phyloP scores from a whole-genome alignment of 2,329 filamentous ascomycete genomes.

The Rhinocladiella mackenziei region DNA sequence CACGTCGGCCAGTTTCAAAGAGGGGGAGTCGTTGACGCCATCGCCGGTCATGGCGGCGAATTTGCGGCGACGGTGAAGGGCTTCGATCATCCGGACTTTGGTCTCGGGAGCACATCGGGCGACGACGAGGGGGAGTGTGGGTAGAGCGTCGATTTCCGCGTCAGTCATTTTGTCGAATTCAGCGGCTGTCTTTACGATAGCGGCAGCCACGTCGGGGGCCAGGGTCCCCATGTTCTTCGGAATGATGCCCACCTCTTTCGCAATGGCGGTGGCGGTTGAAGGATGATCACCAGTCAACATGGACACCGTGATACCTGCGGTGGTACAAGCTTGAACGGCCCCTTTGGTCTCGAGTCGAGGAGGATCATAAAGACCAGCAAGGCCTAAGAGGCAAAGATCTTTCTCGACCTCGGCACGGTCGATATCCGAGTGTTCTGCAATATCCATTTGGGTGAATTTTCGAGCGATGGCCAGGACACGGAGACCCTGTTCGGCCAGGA shows the following conservation, averaged over 20 bases:
- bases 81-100: constrained; percentile 88
- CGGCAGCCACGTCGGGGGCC: constrained; percentile 44
- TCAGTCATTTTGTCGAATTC: constrained; percentile 54
- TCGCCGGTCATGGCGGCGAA: constrained; percentile 88
- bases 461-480: constrained; percentile 57
- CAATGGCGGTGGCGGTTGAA: constrained; percentile 55
- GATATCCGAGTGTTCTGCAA: constrained; percentile 34
- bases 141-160: constrained; percentile 59
- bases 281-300: constrained; percentile 58
- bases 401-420: constrained; percentile 50
- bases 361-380: constrained; percentile 60
- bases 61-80: constrained; percentile 68
- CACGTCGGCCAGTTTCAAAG: constrained; percentile 74
- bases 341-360: constrained; percentile 57
- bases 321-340: constrained; percentile 51
- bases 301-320: constrained; percentile 55
- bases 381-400: constrained; percentile 54
- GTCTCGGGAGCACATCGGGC: constrained; percentile 80
- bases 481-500: constrained; percentile 55
- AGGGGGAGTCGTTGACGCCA: constrained; percentile 81
- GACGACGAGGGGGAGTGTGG: constrained; percentile 73
- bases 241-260: constrained; percentile 55
- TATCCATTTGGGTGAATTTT: constrained; percentile 31
- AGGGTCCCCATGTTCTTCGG: constrained; percentile 44
- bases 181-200: constrained; percentile 53